Percentiles rank a stretch among this genome's conserved stretches.
These are phyloP conservation scores for Medicago lupulina DNA, from an alignment of 306 rosid species.

Conservation along the genomic window DNA sequence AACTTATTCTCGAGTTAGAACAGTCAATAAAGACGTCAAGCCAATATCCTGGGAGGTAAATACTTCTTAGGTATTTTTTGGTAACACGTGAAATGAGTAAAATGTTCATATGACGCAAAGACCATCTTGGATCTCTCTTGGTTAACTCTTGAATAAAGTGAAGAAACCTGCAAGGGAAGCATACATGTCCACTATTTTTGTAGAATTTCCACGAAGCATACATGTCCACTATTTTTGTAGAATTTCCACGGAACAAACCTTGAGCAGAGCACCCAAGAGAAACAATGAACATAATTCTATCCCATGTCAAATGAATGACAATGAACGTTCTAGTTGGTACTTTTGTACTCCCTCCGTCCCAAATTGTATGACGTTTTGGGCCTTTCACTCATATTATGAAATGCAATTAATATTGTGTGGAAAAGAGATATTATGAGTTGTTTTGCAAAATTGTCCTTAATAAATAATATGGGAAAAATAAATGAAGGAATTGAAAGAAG, in stretches of 20 bases:
- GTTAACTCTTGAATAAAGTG: slow-evolving; percentile 12
- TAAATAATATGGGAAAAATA: no score
- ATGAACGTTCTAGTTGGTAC: slow-evolving; percentile 20
- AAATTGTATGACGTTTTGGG: no score
- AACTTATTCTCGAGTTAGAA: slow-evolving; percentile 83
- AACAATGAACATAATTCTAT: slow-evolving; percentile 3
- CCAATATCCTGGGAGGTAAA: slow-evolving; percentile 84
- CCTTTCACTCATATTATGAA: no score
- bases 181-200: neutral
- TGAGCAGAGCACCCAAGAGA: slow-evolving; percentile 2
- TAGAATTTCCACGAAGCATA: slow-evolving; percentile 10
- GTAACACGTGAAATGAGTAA: slow-evolving; percentile 22
- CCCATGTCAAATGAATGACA: slow-evolving; percentile 6
- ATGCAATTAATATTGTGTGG: no score
- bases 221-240: slow-evolving; percentile 1
- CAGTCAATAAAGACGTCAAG: slow-evolving; percentile 64
- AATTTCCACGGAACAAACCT: slow-evolving; percentile 14
- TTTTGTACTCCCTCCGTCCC: no score
- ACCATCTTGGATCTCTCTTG: slow-evolving; percentile 14
- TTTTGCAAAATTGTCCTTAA: no score
- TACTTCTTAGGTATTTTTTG: slow-evolving; percentile 1
- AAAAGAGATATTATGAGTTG: no score
- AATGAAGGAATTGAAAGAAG: no score
- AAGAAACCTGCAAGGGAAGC: slow-evolving; percentile 21
- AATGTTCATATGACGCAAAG: slow-evolving; percentile 8